Evolutionary conservation across 163 green algal species (phyloP), one percentile per base, ranked within the genome.

Genomic region (Trebouxiophyceae sp.): DNA sequence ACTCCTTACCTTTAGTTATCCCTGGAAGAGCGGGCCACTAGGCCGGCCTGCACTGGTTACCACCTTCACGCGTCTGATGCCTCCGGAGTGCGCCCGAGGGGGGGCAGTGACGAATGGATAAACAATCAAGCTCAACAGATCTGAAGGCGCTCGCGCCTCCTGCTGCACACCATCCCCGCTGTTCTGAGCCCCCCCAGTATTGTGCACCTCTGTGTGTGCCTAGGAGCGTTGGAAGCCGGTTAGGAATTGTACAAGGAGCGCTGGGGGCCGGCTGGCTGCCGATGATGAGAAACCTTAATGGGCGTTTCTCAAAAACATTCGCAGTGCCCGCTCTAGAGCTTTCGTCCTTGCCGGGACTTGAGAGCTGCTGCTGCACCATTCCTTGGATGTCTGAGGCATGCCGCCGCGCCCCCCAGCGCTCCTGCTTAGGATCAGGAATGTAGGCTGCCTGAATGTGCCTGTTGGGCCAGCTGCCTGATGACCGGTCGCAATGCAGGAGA

Each of bases 241-340:
- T n/a, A n/a, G n/a, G n/a, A n/a, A n/a, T n/a, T n/a, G n/a, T n/a
- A n/a, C n/a, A n/a, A n/a, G n/a, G n/a, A n/a, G n/a, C n/a, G n/a
- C n/a, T 57, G n/a, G 47, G 47, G 12, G 16, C 22, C 24, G 47
- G 27, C 29, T 31, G 55, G 47, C 29, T 44, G 68, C 66, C 66
- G 24, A 77, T 67, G 79, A 86, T 85, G 65, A 77, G 70, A 61
- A 63, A 64, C 71, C 69, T 65, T 80, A 70, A 63, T 57, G 78
- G 76, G 71, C 78, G 72, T 81, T 84, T 82, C 79, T 86, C 79
- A 84, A 69, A n/a, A 74, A 74, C 64, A 87, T 87, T 87, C 81
- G 81, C 81, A 87, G 81, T 86, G 81, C 79, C 81, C 78, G 79
- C 68, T 81, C 61, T 82, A 87, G 80, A 87, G 81, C 78, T 80